phyloP scores from a whole-genome alignment of 2,329 filamentous ascomycete genomes.

The Colletotrichum costaricense region DNA sequence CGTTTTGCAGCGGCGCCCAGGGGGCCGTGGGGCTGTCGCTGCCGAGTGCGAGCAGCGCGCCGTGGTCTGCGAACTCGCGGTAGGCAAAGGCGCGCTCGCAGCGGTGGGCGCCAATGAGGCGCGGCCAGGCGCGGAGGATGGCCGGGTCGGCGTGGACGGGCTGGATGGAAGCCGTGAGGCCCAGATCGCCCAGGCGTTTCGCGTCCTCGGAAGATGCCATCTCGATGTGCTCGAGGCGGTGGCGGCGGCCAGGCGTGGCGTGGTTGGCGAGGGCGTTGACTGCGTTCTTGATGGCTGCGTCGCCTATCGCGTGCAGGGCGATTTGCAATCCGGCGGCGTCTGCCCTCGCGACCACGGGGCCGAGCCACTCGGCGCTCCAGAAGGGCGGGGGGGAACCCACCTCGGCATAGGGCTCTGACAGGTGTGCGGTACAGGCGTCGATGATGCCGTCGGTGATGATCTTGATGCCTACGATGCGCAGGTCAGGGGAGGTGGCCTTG shows the following conservation, averaged over 20 bases:
- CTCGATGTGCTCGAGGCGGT: conserved; percentile 69
- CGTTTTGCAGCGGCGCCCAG: conserved; percentile 57
- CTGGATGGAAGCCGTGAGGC: conserved; percentile 63
- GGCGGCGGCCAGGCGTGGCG: conserved; percentile 54
- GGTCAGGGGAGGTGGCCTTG: conserved; percentile 47
- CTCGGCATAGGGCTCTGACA: conserved; percentile 64
- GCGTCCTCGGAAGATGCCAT: conserved; percentile 62
- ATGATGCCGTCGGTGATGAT: conserved; percentile 69
- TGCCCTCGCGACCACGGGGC: conserved; percentile 61
- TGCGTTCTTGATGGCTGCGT: conserved; percentile 61
- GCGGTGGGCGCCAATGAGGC: conserved; percentile 59
- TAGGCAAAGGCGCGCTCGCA: conserved; percentile 67
- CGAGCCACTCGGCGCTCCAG: conserved; percentile 61
- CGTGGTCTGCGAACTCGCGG: conserved; percentile 62
- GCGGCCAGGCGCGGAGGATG: conserved; percentile 66
- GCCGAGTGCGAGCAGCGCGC: conserved; percentile 61
- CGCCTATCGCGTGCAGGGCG: conserved; percentile 69
- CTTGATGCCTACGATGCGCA: conserved; percentile 66
- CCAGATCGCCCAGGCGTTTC: conserved; percentile 58
- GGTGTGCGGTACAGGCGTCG: conserved; percentile 66
- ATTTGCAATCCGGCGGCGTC: conserved; percentile 62
- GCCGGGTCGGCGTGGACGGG: conserved; percentile 64
- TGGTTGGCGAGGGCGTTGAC: conserved; percentile 57
- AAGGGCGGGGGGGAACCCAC: conserved; percentile 56
- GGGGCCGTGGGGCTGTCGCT: conserved; percentile 65